Evolutionary conservation across 2,329 filamentous ascomycete species (phyloP), one percentile per base, ranked within the genome.

Genomic region (Pseudocercospora ulei): DNA sequence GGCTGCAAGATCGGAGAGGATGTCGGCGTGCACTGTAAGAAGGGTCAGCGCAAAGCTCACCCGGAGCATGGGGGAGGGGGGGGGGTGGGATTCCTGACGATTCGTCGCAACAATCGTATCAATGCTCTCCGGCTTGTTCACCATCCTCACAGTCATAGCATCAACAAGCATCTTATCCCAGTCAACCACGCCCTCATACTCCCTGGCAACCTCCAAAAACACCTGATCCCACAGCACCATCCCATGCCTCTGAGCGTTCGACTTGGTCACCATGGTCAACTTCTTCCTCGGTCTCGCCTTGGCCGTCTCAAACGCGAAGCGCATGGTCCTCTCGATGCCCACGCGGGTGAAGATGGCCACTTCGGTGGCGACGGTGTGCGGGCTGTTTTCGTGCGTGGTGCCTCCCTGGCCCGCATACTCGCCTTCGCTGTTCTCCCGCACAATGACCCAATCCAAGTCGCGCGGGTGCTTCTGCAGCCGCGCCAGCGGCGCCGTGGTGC

Each of bases 1-100:
- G 8, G 80, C 78, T 4, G 78, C 80, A 12, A 83, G 65, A 52
- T 83, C 79, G 0, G 77, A 80, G 3, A 83, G 68, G 34, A 59
- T 59, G 19, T 59, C 56, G 20, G 56, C 56, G 41, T 59, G 56
- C 8, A 58, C 55, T 58, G 17, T 7, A 18, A 17, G 6, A 3
- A 7, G 18, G 7, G 30, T 51, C 28, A 53, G 45, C 20, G 30
- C 16, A 8, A 7, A 1, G 3, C 11, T 17, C 1, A 3, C 5
- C 8, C 19, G 5, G 9, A 14, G 5, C 4, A 9, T 1, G 1
- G 12, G 23, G 13, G 16, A 11, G n/a, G n/a, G n/a, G n/a, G n/a
- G n/a, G n/a, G n/a, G n/a, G n/a, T n/a, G n/a, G n/a, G n/a, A n/a
- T n/a, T 11, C 16, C 22, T 77, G 72, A 7, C 75, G 50, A 45